phyloP scores from a whole-genome alignment of 441 rosid genomes.

The Erodium moschatum region DNA sequence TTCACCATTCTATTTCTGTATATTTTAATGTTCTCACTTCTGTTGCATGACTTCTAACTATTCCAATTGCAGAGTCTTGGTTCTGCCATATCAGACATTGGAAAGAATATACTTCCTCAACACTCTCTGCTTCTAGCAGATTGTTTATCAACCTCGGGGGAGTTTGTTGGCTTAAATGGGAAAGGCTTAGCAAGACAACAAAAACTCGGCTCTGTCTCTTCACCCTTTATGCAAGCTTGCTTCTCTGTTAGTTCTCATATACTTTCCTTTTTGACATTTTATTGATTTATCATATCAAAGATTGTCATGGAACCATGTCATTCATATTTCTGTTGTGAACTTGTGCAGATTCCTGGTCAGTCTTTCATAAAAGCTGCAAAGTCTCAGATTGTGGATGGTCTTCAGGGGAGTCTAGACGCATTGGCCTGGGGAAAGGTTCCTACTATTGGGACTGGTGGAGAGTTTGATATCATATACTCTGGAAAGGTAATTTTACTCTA shows the following conservation, averaged over 20 bases:
- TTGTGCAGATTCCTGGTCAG: slow-evolving; percentile 71
- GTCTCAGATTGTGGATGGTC: slow-evolving; percentile 56
- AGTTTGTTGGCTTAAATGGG: slow-evolving; percentile 74
- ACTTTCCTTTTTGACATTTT: slow-evolving; percentile 11
- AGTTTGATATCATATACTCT: slow-evolving; percentile 62
- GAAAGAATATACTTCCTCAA: slow-evolving; percentile 60
- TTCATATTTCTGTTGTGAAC: slow-evolving; percentile 17
- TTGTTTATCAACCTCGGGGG: slow-evolving; percentile 70
- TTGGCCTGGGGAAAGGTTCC: slow-evolving; percentile 88
- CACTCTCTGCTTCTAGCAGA: slow-evolving; percentile 68
- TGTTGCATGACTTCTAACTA: background rate
- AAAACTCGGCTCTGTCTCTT: slow-evolving; percentile 46
- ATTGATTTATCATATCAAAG: background rate
- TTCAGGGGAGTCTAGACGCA: slow-evolving; percentile 77
- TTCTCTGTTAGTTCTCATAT: slow-evolving; percentile 56
- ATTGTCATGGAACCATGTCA: background rate
- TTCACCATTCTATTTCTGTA: background rate
- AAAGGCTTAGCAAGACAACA: slow-evolving; percentile 67
- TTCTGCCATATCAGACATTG: slow-evolving; percentile 75
- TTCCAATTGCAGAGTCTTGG: slow-evolving; percentile 48
- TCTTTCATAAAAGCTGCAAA: slow-evolving; percentile 88
- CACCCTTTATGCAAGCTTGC: slow-evolving; percentile 89
- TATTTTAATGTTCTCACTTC: background rate
- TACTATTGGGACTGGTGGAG: slow-evolving; percentile 62
- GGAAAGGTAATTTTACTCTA: slow-evolving; percentile 40